Percentiles rank a stretch among this genome's conserved stretches.
Conservation (phyloP, 2,329 filamentous ascomycete species). For the Penicillium verrucosum region DNA sequence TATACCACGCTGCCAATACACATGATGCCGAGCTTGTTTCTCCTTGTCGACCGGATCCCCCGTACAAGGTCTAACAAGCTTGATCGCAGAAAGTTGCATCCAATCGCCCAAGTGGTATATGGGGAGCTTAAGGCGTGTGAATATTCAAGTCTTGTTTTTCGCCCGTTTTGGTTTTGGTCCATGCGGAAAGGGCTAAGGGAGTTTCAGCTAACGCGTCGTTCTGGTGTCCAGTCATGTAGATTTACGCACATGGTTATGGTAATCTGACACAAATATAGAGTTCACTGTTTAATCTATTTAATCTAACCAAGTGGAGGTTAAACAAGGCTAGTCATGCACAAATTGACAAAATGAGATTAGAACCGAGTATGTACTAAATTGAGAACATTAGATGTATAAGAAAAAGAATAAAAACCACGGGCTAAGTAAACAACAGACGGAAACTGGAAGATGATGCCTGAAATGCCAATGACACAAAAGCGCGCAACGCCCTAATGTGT, state of each 20-base stretch:
- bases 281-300: no score
- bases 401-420: not conserved
- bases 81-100: not conserved
- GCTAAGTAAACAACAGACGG: slow-evolving; percentile 7
- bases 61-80: not conserved
- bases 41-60: not conserved
- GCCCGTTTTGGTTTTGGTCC: not conserved
- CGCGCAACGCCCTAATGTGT: slow-evolving; percentile 2
- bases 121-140: not conserved
- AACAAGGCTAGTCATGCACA: not conserved
- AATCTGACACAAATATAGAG: no score
- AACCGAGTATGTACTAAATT: slow-evolving; percentile 7
- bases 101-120: not conserved
- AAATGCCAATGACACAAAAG: slow-evolving; percentile 4
- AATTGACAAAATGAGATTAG: slow-evolving; percentile 2
- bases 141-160: not conserved
- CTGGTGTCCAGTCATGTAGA: not conserved
- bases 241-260: not conserved
- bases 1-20: not conserved
- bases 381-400: slow-evolving; percentile 6
- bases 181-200: not conserved
- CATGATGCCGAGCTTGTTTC: not conserved
- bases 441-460: not conserved
- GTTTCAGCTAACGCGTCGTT: not conserved
- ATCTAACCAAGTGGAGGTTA: not conserved